Percentiles rank a stretch among this genome's conserved stretches.
Evolutionary conservation across 2,329 filamentous ascomycete species (phyloP).

Genomic region (Bipolaris victoriae): DNA sequence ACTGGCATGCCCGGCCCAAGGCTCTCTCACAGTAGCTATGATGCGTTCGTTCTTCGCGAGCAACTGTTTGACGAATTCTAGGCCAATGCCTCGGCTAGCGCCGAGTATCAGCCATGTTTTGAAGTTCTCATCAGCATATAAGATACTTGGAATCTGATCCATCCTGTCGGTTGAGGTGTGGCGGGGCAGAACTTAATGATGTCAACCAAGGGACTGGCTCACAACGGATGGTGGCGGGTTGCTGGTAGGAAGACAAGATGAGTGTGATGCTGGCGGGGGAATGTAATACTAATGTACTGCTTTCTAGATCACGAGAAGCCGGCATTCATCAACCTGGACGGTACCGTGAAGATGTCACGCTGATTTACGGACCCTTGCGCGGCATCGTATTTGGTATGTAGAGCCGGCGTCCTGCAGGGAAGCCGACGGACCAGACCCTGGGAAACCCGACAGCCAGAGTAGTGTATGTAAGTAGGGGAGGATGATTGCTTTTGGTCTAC

Average conservation of each 20-base stretch:
- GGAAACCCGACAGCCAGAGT: constrained; percentile 1
- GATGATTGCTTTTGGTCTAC: background rate
- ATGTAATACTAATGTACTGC: constrained; percentile 10
- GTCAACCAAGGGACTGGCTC: constrained; percentile 13
- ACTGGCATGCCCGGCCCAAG: constrained; percentile 49
- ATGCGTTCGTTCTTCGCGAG: constrained; percentile 56
- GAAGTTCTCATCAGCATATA: constrained; percentile 50
- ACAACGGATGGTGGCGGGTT: background rate
- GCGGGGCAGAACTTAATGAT: constrained; percentile 23
- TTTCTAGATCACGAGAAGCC: constrained; percentile 17
- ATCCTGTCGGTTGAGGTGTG: constrained; percentile 33
- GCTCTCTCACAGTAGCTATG: constrained; percentile 59
- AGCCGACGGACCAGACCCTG: constrained; percentile 3
- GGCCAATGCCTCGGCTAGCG: constrained; percentile 57
- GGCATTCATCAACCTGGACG: constrained; percentile 10
- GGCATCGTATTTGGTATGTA: constrained; percentile 11
- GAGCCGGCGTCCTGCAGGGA: constrained; percentile 18
- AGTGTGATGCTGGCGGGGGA: constrained; percentile 2
- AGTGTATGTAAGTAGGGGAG: background rate
- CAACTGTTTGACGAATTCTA: constrained; percentile 61
- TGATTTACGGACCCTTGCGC: constrained; percentile 16
- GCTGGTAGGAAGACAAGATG: constrained; percentile 2
- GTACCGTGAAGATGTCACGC: constrained; percentile 17
- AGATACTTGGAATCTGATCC: constrained; percentile 53
- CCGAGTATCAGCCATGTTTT: constrained; percentile 57